Evolutionary conservation across 257 asterid genomes (phyloP), one percentile per base, ranked within the genome.

Genomic region (Orobanche coerulescens): DNA sequence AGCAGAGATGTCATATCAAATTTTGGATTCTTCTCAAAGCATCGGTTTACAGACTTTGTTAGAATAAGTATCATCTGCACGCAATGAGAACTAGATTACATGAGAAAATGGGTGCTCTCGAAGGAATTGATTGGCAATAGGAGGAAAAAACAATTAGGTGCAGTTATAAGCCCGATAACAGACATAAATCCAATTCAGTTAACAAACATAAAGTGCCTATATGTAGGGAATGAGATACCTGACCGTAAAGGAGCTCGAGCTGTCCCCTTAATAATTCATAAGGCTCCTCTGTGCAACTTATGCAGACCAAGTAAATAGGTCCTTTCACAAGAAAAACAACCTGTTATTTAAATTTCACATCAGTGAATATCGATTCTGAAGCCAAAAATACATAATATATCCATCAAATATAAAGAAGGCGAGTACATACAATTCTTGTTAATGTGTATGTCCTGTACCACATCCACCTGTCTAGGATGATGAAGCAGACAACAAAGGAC

Each of bases 1-100:
- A 89, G 97, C 82, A 89, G 76, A 26, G 97, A 83, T 53, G 96
- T 89, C 99, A 93, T 86, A 70, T 93, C 99, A 74, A 84, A 93
- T 67, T 93, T 93, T 20, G 99, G 81, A 46, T 93, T 93, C 90
- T 76, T 93, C 95, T 89, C 97, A 30, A 89, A 93, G 70, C 99
- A 89, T 69, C 87, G 86, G 78, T 93, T 79, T 46, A 93, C 86
- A 36, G 97, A 93, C 78, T 93, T 93, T 13, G 99, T 93, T 61
- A 93, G 95, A 67, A 93, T 89, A 74, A 93, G 87, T 69, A 93
- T 81, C 92, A 89, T 83, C 99, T 93, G 96, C 89, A 75, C 60
- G 59, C 43, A 58, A 73, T 63, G 22, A 51, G 61, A 69, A 69
- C 7, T 19, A 50, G 46, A 54, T 23, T 11, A 50, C n/a, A 71